These are phyloP conservation scores for Penicillium sp. DNA, from an alignment of 2,329 filamentous ascomycete species.

Conservation along the genomic window DNA sequence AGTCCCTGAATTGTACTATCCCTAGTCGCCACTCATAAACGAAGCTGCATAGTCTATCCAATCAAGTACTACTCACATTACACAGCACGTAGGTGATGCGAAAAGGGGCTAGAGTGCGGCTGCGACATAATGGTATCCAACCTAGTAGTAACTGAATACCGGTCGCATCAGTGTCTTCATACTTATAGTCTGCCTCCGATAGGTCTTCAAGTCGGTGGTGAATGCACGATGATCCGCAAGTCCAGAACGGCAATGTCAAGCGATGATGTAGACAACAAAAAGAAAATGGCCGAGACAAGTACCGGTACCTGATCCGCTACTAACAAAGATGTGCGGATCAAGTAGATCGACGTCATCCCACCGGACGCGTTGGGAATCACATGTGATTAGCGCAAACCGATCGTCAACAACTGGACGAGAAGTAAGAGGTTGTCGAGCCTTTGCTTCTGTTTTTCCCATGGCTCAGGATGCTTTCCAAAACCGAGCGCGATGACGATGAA, in stretches of 20 bases:
- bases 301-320: slow-evolving; percentile 5
- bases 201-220: slow-evolving; percentile 48
- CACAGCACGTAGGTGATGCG: slow-evolving; percentile 48
- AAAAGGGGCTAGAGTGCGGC: slow-evolving; percentile 40
- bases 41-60: no score
- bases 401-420: not conserved
- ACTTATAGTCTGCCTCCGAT: not conserved
- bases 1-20: no score
- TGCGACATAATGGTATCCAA: slow-evolving; percentile 49
- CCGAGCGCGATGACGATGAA: not conserved
- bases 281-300: slow-evolving; percentile 1
- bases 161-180: no score
- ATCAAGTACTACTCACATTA: no score
- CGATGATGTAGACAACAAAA: slow-evolving; percentile 27
- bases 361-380: slow-evolving; percentile 13
- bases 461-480: slow-evolving; percentile 12
- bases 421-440: not conserved
- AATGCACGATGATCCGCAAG: slow-evolving; percentile 32
- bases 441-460: slow-evolving; percentile 3
- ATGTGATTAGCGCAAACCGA: slow-evolving; percentile 6
- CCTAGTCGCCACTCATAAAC: no score
- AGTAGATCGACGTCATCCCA: slow-evolving; percentile 12
- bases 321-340: not conserved
- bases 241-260: slow-evolving; percentile 36
- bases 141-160: slow-evolving; percentile 36